A percentile compares a stretch with the other conserved stretches of the same genome.
Conservation (phyloP, 305 asterid species). For the Fraxinus dipetala region DNA sequence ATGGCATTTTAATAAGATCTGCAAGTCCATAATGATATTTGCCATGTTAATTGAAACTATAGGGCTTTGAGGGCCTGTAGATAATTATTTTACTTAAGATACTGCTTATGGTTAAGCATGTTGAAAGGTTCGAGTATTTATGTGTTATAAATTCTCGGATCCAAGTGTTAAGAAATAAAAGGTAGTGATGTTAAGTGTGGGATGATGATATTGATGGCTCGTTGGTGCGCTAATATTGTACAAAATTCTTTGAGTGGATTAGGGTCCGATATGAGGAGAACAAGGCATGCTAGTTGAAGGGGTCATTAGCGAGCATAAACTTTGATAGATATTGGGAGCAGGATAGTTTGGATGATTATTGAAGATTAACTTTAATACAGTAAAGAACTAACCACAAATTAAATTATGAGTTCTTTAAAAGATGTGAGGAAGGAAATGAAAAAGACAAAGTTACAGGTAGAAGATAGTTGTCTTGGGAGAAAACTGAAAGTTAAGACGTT, state of each 20-base stretch:
- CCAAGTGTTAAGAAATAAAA: background rate
- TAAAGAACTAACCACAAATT: background rate
- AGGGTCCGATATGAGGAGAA: background rate
- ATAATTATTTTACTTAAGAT: background rate
- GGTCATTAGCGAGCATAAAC: background rate
- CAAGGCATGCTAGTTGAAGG: background rate
- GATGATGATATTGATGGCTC: background rate
- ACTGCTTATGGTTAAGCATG: background rate
- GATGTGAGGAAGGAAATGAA: conserved; percentile 6
- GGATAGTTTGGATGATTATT: background rate
- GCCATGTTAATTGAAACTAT: background rate
- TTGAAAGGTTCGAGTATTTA: background rate
- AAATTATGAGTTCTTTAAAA: background rate
- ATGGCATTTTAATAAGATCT: background rate
- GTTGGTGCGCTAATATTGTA: background rate
- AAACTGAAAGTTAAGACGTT: background rate
- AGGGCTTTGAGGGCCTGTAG: background rate
- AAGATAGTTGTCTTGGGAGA: background rate
- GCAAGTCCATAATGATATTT: background rate
- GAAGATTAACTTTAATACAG: background rate
- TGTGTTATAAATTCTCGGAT: background rate
- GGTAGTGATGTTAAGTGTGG: background rate
- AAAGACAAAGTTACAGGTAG: background rate
- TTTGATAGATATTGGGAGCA: background rate
- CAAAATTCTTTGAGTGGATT: background rate